Percentiles rank a stretch among this genome's conserved stretches.
Conservation (phyloP, 2,329 filamentous ascomycete genomes). For the Conoideocrella luteorostrata region DNA sequence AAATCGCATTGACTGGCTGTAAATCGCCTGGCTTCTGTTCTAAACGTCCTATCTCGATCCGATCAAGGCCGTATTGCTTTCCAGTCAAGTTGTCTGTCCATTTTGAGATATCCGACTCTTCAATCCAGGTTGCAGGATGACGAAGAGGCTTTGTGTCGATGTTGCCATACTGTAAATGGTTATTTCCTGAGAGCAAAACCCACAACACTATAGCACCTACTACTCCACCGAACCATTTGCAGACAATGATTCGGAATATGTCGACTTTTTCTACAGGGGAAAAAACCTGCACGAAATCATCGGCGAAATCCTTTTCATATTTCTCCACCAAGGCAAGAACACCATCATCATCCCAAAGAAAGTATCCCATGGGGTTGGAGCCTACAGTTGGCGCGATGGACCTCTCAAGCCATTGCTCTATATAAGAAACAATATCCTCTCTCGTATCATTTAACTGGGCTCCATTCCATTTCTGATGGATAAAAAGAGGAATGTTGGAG, state of each 20-base stretch:
- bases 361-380: conserved; percentile 4
- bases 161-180: conserved; percentile 3
- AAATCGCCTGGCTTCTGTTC: not conserved
- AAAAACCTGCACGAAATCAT: not conserved
- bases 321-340: conserved; percentile 4
- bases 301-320: conserved; percentile 1
- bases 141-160: conserved; percentile 5
- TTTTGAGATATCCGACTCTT: not conserved
- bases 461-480: conserved; percentile 7
- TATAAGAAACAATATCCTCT: not conserved
- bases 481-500: conserved; percentile 1
- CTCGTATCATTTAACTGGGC: conserved; percentile 4
- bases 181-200: not conserved
- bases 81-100: conserved; percentile 6
- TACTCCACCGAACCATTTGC: conserved; percentile 8
- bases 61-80: conserved; percentile 1
- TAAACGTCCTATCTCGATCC: not conserved
- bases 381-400: not conserved
- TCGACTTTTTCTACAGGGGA: conserved; percentile 6
- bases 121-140: conserved; percentile 6
- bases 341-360: conserved; percentile 7
- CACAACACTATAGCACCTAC: not conserved
- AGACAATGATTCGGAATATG: conserved; percentile 6
- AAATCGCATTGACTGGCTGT: conserved; percentile 4
- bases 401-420: conserved; percentile 1